phyloP scores from a whole-genome alignment of 352 stramenopile genomes.

The Globisporangium splendens region DNA sequence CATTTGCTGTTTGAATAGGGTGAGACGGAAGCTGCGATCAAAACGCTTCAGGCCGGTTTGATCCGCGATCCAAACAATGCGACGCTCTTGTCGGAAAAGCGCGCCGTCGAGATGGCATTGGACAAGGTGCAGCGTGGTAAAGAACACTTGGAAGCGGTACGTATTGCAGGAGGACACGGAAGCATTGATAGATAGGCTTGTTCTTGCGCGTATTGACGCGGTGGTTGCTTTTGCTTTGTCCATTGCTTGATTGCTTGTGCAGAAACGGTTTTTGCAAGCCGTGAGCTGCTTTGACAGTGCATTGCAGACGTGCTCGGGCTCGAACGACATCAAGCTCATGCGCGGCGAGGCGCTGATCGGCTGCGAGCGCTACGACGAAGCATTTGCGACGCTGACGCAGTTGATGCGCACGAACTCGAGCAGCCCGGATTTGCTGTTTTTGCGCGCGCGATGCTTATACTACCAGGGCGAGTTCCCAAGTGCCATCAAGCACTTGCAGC shows the following conservation, averaged over 20 bases:
- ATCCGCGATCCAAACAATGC: conserved; percentile 78
- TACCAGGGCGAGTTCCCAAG: conserved; percentile 91
- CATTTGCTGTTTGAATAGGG: conserved; percentile 33
- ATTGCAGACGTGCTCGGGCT: conserved; percentile 60
- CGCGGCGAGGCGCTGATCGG: conserved; percentile 73
- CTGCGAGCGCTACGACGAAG: conserved; percentile 78
- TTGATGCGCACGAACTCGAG: conserved; percentile 82
- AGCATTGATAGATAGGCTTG: not conserved
- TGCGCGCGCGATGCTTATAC: conserved; percentile 88
- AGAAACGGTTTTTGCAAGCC: conserved; percentile 68
- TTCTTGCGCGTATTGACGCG: not conserved
- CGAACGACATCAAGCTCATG: conserved; percentile 67
- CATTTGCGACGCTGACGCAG: conserved; percentile 76
- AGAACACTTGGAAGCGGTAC: conserved; percentile 62
- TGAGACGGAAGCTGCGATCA: conserved; percentile 62
- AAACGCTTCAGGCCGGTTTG: conserved; percentile 71
- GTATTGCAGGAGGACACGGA: not conserved
- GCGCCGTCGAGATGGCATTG: conserved; percentile 73
- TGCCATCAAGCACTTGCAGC: conserved; percentile 91
- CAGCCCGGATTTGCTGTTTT: conserved; percentile 81
- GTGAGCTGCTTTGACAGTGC: conserved; percentile 71
- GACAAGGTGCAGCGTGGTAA: conserved; percentile 75
- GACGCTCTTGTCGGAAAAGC: conserved; percentile 72
- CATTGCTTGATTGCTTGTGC: not conserved
- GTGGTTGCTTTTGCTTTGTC: not conserved